These are phyloP conservation scores for Monosporascus sp. DNA, from an alignment of 2,329 filamentous ascomycete genomes.

Conservation along the genomic window DNA sequence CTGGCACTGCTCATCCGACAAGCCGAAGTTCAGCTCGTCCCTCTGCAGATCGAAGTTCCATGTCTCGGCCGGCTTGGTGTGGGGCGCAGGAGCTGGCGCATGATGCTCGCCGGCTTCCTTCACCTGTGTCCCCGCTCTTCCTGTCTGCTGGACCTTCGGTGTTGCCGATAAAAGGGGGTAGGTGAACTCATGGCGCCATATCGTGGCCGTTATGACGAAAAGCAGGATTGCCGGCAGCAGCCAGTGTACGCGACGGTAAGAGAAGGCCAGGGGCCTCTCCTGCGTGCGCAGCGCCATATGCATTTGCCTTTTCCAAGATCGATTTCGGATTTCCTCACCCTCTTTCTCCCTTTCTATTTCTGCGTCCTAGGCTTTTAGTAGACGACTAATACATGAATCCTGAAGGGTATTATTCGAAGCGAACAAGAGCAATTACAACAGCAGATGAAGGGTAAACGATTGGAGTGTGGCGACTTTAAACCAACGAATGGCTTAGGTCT, in stretches of 20 bases:
- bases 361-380: background rate
- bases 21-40: conserved; percentile 15
- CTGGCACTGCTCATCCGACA: conserved; percentile 15
- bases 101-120: background rate
- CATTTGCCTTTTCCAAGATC: background rate
- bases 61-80: background rate
- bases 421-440: no score
- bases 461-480: no score
- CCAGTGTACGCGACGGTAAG: conserved; percentile 10
- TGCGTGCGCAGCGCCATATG: background rate
- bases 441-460: no score
- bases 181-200: background rate
- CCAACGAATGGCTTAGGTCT: no score
- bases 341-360: background rate
- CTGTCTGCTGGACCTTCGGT: conserved; percentile 1
- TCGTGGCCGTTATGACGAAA: background rate
- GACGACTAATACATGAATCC: no score
- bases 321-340: background rate
- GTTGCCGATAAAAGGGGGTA: background rate
- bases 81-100: background rate
- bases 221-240: conserved; percentile 9
- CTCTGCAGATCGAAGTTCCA: conserved; percentile 14
- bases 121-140: background rate
- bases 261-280: conserved; percentile 8
- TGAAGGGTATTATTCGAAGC: no score